A percentile compares a stretch with the other conserved stretches of the same genome.
Evolutionary conservation across 352 stramenopile genomes (phyloP).

Genomic region (Phytophthora macrochlamydospora): DNA sequence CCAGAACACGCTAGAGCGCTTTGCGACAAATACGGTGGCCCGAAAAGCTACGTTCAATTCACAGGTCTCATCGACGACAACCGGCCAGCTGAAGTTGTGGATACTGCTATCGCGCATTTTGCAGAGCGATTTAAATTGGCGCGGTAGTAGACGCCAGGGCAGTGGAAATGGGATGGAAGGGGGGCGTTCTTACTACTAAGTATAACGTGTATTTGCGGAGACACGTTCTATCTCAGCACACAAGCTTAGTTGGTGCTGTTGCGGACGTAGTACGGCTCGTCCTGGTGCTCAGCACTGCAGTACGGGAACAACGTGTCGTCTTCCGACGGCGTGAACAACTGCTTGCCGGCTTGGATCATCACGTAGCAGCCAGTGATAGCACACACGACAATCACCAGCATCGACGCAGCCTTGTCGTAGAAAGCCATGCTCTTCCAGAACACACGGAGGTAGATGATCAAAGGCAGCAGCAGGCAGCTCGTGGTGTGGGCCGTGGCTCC

Average conservation of each 20-base stretch:
- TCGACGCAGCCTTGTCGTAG: background rate
- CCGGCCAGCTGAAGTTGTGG: slow-evolving; percentile 50
- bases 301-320: background rate
- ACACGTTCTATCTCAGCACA: background rate
- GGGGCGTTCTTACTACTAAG: background rate
- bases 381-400: background rate
- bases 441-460: background rate
- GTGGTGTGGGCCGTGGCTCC: background rate
- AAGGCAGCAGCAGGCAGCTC: background rate
- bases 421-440: background rate
- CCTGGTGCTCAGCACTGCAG: background rate
- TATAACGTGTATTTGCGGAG: too few species aligned
- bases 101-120: slow-evolving; percentile 49
- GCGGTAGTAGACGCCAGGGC: background rate
- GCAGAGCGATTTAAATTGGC: slow-evolving; percentile 25
- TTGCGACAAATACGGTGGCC: slow-evolving; percentile 59
- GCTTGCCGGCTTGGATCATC: background rate
- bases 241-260: background rate
- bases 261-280: background rate
- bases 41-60: slow-evolving; percentile 65
- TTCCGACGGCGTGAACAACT: background rate
- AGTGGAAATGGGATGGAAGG: background rate
- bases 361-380: background rate
- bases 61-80: slow-evolving; percentile 69
- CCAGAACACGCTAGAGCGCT: slow-evolving; percentile 60